A percentile compares a stretch with the other conserved stretches of the same genome.
Conservation (phyloP, 495 filamentous ascomycete genomes). For the Xylaria longipes region DNA sequence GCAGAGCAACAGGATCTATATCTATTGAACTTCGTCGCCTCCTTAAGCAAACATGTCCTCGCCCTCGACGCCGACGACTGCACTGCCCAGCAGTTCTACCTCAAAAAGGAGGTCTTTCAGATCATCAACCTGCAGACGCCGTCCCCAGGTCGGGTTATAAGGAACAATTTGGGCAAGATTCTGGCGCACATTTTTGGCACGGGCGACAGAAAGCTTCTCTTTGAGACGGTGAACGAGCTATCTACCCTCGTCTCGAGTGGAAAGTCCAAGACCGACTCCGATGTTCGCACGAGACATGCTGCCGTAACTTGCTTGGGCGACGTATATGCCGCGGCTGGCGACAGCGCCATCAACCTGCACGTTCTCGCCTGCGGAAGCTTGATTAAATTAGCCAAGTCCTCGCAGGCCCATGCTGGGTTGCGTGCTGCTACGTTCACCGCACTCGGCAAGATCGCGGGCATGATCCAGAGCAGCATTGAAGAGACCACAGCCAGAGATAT, state of each 20-base stretch:
- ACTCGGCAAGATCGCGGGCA: conserved; percentile 74
- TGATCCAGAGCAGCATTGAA: conserved; percentile 77
- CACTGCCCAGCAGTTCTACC: conserved; percentile 82
- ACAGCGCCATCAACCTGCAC: conserved; percentile 89
- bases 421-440: conserved; percentile 83
- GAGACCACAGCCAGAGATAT: conserved; percentile 85
- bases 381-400: conserved; percentile 79
- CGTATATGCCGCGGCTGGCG: conserved; percentile 85
- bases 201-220: conserved; percentile 89
- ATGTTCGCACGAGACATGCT: conserved; percentile 73
- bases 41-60: conserved; percentile 81
- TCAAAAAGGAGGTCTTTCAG: conserved; percentile 90
- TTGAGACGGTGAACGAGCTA: conserved; percentile 92
- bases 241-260: conserved; percentile 74
- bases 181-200: conserved; percentile 84
- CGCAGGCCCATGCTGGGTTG: conserved; percentile 80
- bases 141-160: conserved; percentile 83
- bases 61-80: conserved; percentile 75
- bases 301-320: conserved; percentile 89
- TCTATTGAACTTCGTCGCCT: conserved; percentile 85
- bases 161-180: conserved; percentile 84
- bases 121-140: conserved; percentile 87
- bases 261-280: conserved; percentile 79
- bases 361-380: conserved; percentile 72
- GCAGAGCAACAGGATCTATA: conserved; percentile 96